phyloP scores from a whole-genome alignment of 306 rosid genomes.

The Cucurbita argyrosperma region DNA sequence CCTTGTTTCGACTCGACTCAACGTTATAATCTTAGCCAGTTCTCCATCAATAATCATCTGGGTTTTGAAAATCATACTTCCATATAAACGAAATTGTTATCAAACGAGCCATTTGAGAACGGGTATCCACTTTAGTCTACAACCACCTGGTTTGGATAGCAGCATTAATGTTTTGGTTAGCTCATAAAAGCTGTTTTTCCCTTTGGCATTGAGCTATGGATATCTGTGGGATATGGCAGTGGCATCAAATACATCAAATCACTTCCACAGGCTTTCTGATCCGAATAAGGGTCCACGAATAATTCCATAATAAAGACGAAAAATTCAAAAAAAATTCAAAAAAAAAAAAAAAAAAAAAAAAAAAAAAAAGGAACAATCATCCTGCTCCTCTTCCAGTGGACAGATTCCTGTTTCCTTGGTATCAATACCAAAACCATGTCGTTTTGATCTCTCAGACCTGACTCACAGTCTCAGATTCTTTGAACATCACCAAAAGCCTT shows the following conservation, averaged over 20 bases:
- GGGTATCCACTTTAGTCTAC: background rate
- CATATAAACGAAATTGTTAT: too few species aligned
- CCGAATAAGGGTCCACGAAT: constrained; percentile 9
- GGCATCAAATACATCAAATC: constrained; percentile 7
- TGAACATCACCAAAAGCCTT: background rate
- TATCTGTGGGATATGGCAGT: background rate
- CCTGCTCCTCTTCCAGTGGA: constrained; percentile 2
- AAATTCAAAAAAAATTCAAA: background rate
- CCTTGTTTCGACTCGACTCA: too few species aligned
- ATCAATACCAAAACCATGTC: background rate
- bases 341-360: background rate
- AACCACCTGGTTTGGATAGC: background rate
- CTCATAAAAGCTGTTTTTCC: background rate
- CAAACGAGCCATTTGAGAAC: too few species aligned
- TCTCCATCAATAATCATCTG: too few species aligned
- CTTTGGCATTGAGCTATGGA: background rate
- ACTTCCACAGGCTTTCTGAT: background rate
- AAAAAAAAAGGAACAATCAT: background rate
- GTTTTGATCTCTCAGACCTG: constrained; percentile 1
- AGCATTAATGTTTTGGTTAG: background rate
- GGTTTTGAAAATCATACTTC: too few species aligned
- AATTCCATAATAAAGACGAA: background rate
- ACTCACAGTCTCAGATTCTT: background rate
- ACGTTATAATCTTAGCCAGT: too few species aligned
- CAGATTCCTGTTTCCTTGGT: constrained; percentile 2